These are phyloP conservation scores for Verticillium albo-atrum DNA, from an alignment of 2,329 filamentous ascomycete species.

Conservation along the genomic window DNA sequence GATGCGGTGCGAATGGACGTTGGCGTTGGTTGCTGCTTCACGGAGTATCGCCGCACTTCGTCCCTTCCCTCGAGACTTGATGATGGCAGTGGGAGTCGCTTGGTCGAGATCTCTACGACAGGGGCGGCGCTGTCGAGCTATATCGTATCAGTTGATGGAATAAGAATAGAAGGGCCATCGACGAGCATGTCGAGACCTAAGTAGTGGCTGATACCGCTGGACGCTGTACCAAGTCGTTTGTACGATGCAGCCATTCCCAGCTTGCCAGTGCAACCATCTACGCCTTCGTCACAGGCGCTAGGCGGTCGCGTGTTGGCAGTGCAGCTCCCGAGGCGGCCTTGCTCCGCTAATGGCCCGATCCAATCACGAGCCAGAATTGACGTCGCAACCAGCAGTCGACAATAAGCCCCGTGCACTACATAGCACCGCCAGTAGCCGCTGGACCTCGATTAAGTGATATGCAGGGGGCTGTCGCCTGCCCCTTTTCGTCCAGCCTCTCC, in stretches of 20 bases:
- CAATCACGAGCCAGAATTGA: not conserved
- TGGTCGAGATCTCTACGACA: not conserved
- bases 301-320: not conserved
- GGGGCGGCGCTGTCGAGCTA: not conserved
- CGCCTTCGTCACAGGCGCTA: not conserved
- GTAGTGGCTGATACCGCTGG: not conserved
- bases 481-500: too few relatives aligned
- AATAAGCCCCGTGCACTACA: too few relatives aligned
- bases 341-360: not conserved
- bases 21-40: not conserved
- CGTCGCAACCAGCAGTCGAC: too few relatives aligned
- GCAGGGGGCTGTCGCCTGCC: too few relatives aligned
- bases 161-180: not conserved
- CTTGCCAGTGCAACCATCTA: not conserved
- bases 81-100: not conserved
- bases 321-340: not conserved
- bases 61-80: not conserved
- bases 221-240: not conserved
- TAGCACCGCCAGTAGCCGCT: too few relatives aligned
- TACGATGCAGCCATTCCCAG: slow-evolving; percentile 1
- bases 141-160: not conserved
- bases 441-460: too few relatives aligned
- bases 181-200: not conserved
- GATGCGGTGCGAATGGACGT: not conserved
- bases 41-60: not conserved